A percentile compares a stretch with the other conserved stretches of the same genome.
Conservation (phyloP, 2,329 filamentous ascomycete genomes). For the Sporothrix inflata region DNA sequence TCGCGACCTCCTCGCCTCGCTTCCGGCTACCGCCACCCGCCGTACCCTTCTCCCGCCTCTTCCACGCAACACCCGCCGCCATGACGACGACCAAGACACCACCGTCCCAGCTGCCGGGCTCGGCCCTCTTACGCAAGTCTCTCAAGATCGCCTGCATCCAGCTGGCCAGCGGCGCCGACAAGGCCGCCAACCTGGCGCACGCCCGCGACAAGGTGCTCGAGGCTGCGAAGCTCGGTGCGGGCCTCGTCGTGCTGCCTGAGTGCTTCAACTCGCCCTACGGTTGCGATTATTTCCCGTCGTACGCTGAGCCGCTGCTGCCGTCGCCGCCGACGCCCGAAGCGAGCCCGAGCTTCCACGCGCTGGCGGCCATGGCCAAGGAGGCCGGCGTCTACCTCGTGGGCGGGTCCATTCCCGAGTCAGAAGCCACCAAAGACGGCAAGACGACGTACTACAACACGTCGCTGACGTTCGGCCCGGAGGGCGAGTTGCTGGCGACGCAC, state of each 20-base stretch:
- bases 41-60: not conserved
- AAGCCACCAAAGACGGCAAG: conserved; percentile 47
- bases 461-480: conserved; percentile 77
- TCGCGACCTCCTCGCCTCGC: not conserved
- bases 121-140: conserved; percentile 68
- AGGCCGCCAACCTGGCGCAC: conserved; percentile 78
- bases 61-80: not conserved
- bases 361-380: conserved; percentile 78
- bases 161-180: conserved; percentile 79
- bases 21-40: not conserved
- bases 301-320: conserved; percentile 84
- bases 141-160: conserved; percentile 82
- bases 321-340: conserved; percentile 70
- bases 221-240: conserved; percentile 74
- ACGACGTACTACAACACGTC: conserved; percentile 83
- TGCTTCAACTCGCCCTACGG: conserved; percentile 99
- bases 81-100: not conserved
- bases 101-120: conserved; percentile 32
- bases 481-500: conserved; percentile 81
- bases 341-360: conserved; percentile 82
- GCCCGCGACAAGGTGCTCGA: conserved; percentile 82
- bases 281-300: conserved; percentile 83
- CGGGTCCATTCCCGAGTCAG: conserved; percentile 88
- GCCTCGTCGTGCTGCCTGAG: conserved; percentile 90
- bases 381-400: conserved; percentile 81